Evolutionary conservation across 2,329 filamentous ascomycete genomes (phyloP), one percentile per base, ranked within the genome.

Genomic region (Diaporthe destruens): DNA sequence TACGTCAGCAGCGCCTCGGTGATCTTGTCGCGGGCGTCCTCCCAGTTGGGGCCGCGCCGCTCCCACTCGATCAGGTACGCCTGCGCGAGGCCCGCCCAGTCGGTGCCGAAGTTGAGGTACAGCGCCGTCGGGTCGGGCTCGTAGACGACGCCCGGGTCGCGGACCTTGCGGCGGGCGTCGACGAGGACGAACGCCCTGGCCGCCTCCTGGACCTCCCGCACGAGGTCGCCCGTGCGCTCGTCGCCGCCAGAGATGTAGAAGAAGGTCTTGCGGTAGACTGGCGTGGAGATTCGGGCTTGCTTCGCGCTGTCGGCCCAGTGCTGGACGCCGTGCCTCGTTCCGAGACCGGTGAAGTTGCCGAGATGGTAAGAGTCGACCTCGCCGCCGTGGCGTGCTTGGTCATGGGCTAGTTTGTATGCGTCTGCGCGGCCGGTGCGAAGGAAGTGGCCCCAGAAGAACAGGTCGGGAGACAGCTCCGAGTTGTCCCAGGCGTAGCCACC

Each of bases 401-500:
- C 86, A 76, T 91, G 89, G 0, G 89, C 89, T 59, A 91, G 85
- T 0, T 87, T 84, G 76, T 87, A 92, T 0, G 89, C 85, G 68
- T 90, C 88, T 3, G 85, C 84, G 2, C 87, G 82, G 0, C 89
- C 89, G 0, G 88, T 91, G 12, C 87, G 86, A 2, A 91, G 83
- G 80, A 91, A 92, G 72, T 89, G 88, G 5, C 85, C 85, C 90
- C 90, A 91, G 76, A 91, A 86, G 80, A 87, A 91, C 2, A 91
- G 79, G 75, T 91, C 89, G 0, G 90, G 87, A 0, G 89, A 91
- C 0, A 92, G 82, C 77, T 92, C 89, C 0, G 87, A 89, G 76
- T 91, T 91, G 63, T 91, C 89, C 90, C 90, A 91, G 0, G 88
- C 89, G 72, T 89, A 91, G 0, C 90, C 90, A 4, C 90, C 90